These are phyloP conservation scores for Cyberlindnera euphorbiae DNA, from an alignment of 805 yeast species.

Conservation along the genomic window DNA sequence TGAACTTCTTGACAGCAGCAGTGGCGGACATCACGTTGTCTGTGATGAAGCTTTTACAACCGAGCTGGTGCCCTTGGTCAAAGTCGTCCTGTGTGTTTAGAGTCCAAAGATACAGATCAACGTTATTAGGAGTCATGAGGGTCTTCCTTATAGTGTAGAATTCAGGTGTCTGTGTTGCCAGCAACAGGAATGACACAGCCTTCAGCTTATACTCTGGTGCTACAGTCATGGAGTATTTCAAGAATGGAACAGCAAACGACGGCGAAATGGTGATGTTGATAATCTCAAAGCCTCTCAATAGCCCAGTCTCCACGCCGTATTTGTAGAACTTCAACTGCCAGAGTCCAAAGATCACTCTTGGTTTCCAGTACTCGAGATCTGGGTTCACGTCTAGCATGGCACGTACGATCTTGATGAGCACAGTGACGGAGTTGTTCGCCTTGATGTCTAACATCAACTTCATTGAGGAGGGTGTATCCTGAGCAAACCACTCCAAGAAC, in stretches of 20 bases:
- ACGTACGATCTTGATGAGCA: constrained; percentile 36
- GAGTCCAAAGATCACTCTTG: constrained; percentile 44
- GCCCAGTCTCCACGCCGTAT: constrained; percentile 34
- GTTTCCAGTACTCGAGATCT: constrained; percentile 41
- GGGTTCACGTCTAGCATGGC: constrained; percentile 32
- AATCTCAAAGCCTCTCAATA: constrained; percentile 32
- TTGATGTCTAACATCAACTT: constrained; percentile 49
- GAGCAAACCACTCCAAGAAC: constrained; percentile 34
- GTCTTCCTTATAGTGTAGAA: constrained; percentile 28
- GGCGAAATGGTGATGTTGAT: constrained; percentile 34
- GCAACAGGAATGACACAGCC: constrained; percentile 47
- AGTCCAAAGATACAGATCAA: constrained; percentile 49
- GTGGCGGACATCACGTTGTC: constrained; percentile 31
- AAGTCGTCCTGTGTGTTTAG: constrained; percentile 36
- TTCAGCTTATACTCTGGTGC: constrained; percentile 42
- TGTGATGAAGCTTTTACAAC: constrained; percentile 38
- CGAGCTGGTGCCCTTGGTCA: constrained; percentile 31
- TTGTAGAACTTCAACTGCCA: constrained; percentile 46
- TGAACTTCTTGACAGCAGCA: constrained; percentile 9
- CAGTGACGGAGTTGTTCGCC: constrained; percentile 38
- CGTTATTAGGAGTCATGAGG: constrained; percentile 26
- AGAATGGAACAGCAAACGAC: constrained; percentile 28
- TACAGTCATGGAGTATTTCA: constrained; percentile 33
- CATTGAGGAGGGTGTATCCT: constrained; percentile 9
- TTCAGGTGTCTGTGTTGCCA: constrained; percentile 41